Base-by-base conservation (phyloP, 2,329 filamentous ascomycete species). In the Colletotrichum liaoningense region DNA sequence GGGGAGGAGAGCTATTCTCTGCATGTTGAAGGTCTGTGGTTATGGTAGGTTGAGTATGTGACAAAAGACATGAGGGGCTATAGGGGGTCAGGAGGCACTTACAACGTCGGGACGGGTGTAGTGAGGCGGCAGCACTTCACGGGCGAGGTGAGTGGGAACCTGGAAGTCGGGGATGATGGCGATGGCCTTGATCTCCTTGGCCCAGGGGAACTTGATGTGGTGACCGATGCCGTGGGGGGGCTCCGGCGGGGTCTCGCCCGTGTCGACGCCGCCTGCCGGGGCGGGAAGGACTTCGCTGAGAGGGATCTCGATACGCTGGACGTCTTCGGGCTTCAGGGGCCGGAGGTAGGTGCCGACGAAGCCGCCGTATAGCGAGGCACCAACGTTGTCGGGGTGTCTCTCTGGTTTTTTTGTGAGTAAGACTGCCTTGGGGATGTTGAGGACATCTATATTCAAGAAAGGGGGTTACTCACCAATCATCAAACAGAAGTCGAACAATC, bases 341-440 rank as follows among this genome's bases (percentile, higher is more conserved):
- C 97, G 97, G 74, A 98, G 90, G 81, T 98, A 98, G 22, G 96
- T 98, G 74, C 97, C 97, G 30, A 99, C 95, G 77, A 99, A 98
- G 38, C 97, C 97, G 77, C 97, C 97, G 79, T 97, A 98, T 46
- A 98, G 90, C 8, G 97, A 95, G 16, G 97, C 97, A 71, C 95
- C 97, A 64, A 99, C 95, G 80, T 98, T 98, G 84, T 98, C 95
- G 12, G 95, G 95, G 83, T 98, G 95, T 76, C 95, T 91, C 84
- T 98, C 91, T 92, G 74, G 33, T 24, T 16, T 8, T 0, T 9
- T 24, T 7, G 55, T 74, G 19, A 69, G 67, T 14, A 19, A 19
- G 0, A 28, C 42, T 22, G 42, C 42, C n/a, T 3, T 22, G 6
- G 14, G 6, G 6, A 19, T 42, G 19, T 11, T 19, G 28, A 30